Evolutionary conservation across 73 alveolate species (phyloP), one percentile per base, ranked within the genome.

Genomic region (Stentor coeruleus): DNA sequence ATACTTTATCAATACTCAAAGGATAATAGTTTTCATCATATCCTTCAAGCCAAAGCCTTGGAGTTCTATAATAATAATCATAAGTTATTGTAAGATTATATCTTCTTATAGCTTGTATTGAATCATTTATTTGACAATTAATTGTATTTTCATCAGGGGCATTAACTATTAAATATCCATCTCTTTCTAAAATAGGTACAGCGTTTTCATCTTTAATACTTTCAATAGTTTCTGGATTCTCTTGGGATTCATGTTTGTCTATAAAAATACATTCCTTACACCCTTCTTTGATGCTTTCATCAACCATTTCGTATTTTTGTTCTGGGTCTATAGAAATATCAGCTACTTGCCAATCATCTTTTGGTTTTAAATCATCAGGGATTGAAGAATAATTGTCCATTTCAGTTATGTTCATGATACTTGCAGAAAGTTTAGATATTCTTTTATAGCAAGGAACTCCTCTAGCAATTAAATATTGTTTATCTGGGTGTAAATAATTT

Each of bases 31-130:
- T 58, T 90, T 94, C 98, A 81, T 89, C 91, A 88, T 96, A 96
- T 33, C 99, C 99, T 58, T 85, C 74, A 66, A 96, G 91, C 98
- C 99, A 96, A 80, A 96, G 96, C 74, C 99, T 74, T 59, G 99
- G 99, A 41, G 98, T 96, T 75, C 88, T 81, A 88, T 96, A 96
- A 86, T 94, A 94, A 83, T 87, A 90, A 90, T 96, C 98, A 77
- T 93, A 96, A 28, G 98, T 94, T 3, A 96, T 88, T n/a, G 96
- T 81, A 60, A 94, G 85, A 86, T 94, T 97, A 87, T 96, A 83
- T 26, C 87, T 58, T 79, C 96, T 81, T 6, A 75, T 66, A 42
- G 58, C 42, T 37, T 74, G 81, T 36, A 74, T 85, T 30, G 72
- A 73, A n/a, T n/a, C n/a, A n/a, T n/a, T n/a, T n/a, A n/a, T n/a